Conservation (phyloP, 2,329 filamentous ascomycete species). For the Colletotrichum karsti region DNA sequence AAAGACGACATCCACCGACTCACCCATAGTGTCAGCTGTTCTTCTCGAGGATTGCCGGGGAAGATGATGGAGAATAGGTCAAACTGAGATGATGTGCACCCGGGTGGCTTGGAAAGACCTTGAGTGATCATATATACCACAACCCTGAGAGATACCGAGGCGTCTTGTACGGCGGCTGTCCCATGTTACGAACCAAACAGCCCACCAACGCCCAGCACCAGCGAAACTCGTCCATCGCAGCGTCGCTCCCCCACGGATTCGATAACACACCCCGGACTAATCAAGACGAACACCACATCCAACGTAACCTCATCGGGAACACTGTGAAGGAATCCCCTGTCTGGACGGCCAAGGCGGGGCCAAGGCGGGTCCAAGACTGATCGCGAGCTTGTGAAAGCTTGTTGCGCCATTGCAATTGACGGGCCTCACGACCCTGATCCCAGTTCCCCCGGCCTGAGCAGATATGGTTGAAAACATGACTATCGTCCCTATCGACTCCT, state of each 20-base stretch:
- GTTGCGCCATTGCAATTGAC: constrained; percentile 17
- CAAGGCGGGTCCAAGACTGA: constrained; percentile 16
- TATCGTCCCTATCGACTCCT: not conserved
- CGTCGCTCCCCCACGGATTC: not conserved
- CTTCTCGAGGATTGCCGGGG: not conserved
- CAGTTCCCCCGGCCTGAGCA: not conserved
- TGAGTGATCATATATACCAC: not conserved
- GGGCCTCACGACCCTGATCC: not conserved
- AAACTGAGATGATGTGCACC: not conserved
- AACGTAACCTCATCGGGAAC: not conserved
- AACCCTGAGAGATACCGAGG: not conserved
- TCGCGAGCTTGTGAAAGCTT: constrained; percentile 27
- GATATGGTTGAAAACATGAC: not conserved
- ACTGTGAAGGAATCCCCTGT: not conserved
- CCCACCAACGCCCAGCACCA: too few species aligned
- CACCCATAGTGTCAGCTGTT: constrained; percentile 10
- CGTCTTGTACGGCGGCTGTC: not conserved
- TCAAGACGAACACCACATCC: not conserved
- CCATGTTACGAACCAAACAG: not conserved
- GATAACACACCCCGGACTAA: not conserved
- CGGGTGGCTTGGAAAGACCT: not conserved
- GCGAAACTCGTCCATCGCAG: not conserved
- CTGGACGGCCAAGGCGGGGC: constrained; percentile 14
- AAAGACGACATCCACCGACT: not conserved
- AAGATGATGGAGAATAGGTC: not conserved